Conservation (phyloP, 352 stramenopile genomes). For the Peronospora belbahrii region DNA sequence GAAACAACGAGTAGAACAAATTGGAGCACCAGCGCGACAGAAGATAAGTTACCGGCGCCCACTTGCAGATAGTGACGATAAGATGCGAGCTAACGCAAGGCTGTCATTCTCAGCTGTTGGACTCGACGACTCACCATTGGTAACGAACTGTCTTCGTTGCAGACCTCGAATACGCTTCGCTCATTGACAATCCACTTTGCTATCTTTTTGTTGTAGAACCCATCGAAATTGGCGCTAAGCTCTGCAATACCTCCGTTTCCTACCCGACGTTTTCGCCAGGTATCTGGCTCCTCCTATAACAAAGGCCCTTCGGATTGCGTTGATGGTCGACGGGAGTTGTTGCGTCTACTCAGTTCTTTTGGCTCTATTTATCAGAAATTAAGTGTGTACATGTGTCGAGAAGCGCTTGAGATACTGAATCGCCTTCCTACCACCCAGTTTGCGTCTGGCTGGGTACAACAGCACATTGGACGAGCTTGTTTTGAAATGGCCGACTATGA, state of each 20-base stretch:
- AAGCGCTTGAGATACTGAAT: slow-evolving; percentile 86
- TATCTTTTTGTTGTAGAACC: slow-evolving; percentile 14
- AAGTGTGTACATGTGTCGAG: slow-evolving; percentile 69
- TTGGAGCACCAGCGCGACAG: slow-evolving; percentile 31
- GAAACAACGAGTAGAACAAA: slow-evolving; percentile 40
- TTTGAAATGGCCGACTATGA: slow-evolving; percentile 95
- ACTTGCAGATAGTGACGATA: slow-evolving; percentile 51
- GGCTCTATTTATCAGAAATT: slow-evolving; percentile 67
- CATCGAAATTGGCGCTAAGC: slow-evolving; percentile 12
- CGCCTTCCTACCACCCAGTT: slow-evolving; percentile 78
- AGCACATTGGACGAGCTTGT: slow-evolving; percentile 91
- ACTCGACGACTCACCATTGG: slow-evolving; percentile 47
- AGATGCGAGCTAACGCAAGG: slow-evolving; percentile 36
- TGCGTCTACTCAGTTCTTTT: slow-evolving; percentile 59
- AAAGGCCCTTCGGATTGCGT: slow-evolving; percentile 2
- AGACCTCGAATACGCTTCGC: not conserved
- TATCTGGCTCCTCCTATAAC: slow-evolving; percentile 5
- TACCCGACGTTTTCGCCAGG: slow-evolving; percentile 11
- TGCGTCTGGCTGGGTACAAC: slow-evolving; percentile 89
- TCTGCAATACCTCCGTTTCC: slow-evolving; percentile 15
- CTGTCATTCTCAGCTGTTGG: slow-evolving; percentile 51
- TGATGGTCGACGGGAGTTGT: slow-evolving; percentile 30
- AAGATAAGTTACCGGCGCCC: slow-evolving; percentile 46
- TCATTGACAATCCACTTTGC: slow-evolving; percentile 1
- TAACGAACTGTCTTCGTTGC: slow-evolving; percentile 17